Conservation (phyloP, 129 eudicot genomes). For the Kitagawia praeruptora region DNA sequence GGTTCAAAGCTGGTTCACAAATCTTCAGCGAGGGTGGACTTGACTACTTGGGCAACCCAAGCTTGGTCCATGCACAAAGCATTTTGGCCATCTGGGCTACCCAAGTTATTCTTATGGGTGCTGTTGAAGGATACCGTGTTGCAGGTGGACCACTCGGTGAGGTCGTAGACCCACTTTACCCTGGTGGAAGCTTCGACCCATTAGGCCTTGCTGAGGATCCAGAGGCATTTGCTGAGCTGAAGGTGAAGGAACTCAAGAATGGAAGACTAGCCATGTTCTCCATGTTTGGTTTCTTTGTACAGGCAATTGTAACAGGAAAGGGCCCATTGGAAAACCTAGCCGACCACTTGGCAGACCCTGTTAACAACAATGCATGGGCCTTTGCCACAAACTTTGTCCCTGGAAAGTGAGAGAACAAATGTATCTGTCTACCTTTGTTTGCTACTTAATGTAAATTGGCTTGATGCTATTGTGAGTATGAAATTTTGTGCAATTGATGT, state of each 20-base stretch:
- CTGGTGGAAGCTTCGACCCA: slow-evolving; percentile 67
- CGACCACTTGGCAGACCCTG: slow-evolving; percentile 68
- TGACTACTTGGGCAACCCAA: slow-evolving; percentile 68
- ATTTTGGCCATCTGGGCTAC: slow-evolving; percentile 71
- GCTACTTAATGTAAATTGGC: not conserved
- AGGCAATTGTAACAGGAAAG: slow-evolving; percentile 76
- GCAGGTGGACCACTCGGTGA: slow-evolving; percentile 76
- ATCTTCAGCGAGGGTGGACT: slow-evolving; percentile 78
- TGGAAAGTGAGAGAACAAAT: slow-evolving; percentile 32
- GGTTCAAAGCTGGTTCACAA: slow-evolving; percentile 78
- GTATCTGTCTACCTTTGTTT: not conserved
- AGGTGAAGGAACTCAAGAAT: slow-evolving; percentile 66
- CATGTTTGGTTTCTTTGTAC: slow-evolving; percentile 69
- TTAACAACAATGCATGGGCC: slow-evolving; percentile 49
- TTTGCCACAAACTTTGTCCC: slow-evolving; percentile 67
- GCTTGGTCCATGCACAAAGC: slow-evolving; percentile 62
- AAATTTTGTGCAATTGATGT: not conserved
- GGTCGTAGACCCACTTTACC: slow-evolving; percentile 67
- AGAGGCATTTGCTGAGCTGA: slow-evolving; percentile 66
- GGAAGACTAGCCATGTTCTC: slow-evolving; percentile 72
- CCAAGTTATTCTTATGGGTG: slow-evolving; percentile 67
- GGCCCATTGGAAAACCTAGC: slow-evolving; percentile 72
- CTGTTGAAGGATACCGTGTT: slow-evolving; percentile 66
- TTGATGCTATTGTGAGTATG: not conserved
- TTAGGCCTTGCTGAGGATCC: slow-evolving; percentile 70